Conservation (phyloP, 768 basidiomycete genomes). For the Boletus huronensis region DNA sequence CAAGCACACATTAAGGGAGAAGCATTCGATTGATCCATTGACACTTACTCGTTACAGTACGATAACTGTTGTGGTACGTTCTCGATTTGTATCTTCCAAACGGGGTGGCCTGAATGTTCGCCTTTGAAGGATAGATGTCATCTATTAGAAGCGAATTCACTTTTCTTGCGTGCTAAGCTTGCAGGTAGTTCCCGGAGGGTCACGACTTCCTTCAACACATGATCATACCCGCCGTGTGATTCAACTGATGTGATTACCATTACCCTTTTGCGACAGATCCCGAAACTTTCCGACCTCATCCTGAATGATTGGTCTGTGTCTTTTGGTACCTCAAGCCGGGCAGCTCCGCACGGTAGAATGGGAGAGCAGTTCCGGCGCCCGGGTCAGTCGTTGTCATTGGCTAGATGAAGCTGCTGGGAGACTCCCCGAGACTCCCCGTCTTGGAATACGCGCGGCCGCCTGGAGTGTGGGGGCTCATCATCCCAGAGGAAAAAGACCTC, state of each 20-base stretch:
- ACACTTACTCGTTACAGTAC: background rate
- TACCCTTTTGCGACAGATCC: background rate
- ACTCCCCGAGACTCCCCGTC: background rate
- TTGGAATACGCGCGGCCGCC: constrained; percentile 1
- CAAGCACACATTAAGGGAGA: constrained; percentile 12
- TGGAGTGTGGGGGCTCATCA: background rate
- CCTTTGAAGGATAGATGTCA: constrained; percentile 9
- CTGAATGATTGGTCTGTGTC: background rate
- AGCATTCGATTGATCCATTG: constrained; percentile 15
- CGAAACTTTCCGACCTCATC: constrained; percentile 12
- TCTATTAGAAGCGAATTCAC: background rate
- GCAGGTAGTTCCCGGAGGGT: background rate
- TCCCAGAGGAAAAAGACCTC: background rate
- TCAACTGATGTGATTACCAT: background rate
- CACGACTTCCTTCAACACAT: background rate
- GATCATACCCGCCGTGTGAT: background rate
- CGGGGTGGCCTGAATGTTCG: constrained; percentile 1
- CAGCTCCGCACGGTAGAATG: background rate
- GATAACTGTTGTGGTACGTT: constrained; percentile 14
- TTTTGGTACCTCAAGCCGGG: background rate
- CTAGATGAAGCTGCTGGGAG: background rate
- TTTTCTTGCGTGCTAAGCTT: background rate
- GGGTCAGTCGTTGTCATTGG: background rate
- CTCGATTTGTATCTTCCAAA: background rate
- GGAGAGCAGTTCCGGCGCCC: background rate